Percentiles rank a stretch among this genome's conserved stretches.
Evolutionary conservation across 2,329 filamentous ascomycete genomes (phyloP).

Genomic region (Aureobasidium melanogenum): DNA sequence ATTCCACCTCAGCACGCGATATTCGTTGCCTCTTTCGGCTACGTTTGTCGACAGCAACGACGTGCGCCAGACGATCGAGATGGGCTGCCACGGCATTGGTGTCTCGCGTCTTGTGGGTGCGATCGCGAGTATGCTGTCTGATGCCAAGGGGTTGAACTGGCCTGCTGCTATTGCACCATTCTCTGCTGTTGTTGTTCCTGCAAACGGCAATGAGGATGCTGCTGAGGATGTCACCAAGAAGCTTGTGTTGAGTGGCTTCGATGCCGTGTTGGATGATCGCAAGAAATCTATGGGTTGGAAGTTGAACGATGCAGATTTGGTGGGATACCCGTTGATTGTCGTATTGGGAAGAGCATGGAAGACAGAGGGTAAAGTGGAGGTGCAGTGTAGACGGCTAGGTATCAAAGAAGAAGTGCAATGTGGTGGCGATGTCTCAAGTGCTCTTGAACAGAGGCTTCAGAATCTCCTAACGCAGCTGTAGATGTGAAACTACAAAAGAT

Average conservation of each 20-base stretch:
- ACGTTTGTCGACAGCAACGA: conserved; percentile 39
- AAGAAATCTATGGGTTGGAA: conserved; percentile 68
- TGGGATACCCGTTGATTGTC: conserved; percentile 78
- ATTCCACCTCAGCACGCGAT: conserved; percentile 85
- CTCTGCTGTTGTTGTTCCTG: conserved; percentile 59
- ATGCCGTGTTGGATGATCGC: conserved; percentile 59
- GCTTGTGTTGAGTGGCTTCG: background rate
- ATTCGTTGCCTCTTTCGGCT: conserved; percentile 66
- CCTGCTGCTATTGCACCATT: conserved; percentile 79
- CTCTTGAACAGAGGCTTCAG: conserved; percentile 39
- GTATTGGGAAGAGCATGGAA: conserved; percentile 68
- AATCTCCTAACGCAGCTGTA: conserved; percentile 45
- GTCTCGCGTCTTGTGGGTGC: conserved; percentile 85
- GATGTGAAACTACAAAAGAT: conserved; percentile 11
- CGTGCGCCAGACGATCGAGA: conserved; percentile 56
- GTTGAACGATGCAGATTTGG: conserved; percentile 76
- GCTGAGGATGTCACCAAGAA: conserved; percentile 7
- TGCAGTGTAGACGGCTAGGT: conserved; percentile 65
- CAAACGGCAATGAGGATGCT: conserved; percentile 14
- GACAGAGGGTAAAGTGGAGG: conserved; percentile 52
- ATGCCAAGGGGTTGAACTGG: conserved; percentile 74
- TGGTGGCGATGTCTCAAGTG: conserved; percentile 28
- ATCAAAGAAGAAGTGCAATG: conserved; percentile 50
- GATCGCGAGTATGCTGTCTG: conserved; percentile 65
- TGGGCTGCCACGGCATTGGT: conserved; percentile 96